Percentiles rank a stretch among this genome's conserved stretches.
Evolutionary conservation across 495 filamentous ascomycete species (phyloP).

Genomic region (Recurvomyces mirabilis): DNA sequence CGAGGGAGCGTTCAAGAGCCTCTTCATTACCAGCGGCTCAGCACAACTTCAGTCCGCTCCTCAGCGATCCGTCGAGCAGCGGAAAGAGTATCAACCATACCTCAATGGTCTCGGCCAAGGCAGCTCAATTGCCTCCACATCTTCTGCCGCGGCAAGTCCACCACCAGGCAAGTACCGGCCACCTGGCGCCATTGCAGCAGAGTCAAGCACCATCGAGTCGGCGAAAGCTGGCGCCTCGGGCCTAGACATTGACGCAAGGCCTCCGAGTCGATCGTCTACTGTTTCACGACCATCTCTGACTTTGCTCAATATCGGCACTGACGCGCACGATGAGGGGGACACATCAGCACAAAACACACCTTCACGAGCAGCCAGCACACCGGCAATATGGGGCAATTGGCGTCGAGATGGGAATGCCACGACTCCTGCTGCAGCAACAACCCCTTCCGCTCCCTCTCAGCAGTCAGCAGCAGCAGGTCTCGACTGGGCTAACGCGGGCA

Average conservation of each 20-base stretch:
- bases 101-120: conserved; percentile 18
- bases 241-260: conserved; percentile 10
- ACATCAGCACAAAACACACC: conserved; percentile 20
- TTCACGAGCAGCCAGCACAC: conserved; percentile 25
- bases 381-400: conserved; percentile 35
- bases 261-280: conserved; percentile 23
- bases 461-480: conserved; percentile 21
- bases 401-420: conserved; percentile 25
- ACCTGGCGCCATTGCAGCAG: conserved; percentile 12
- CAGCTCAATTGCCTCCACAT: conserved; percentile 16
- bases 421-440: background rate
- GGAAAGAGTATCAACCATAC: conserved; percentile 11
- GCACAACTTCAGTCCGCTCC: background rate
- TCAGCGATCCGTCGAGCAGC: background rate
- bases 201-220: background rate
- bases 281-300: conserved; percentile 11
- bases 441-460: too few species aligned
- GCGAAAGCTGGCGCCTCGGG: conserved; percentile 11
- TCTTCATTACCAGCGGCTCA: conserved; percentile 47
- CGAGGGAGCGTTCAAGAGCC: conserved; percentile 62
- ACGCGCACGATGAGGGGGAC: conserved; percentile 8
- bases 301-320: conserved; percentile 8
- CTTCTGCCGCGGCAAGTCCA: conserved; percentile 18
- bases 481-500: conserved; percentile 30
- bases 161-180: conserved; percentile 18